Conservation (phyloP, 2,329 filamentous ascomycete genomes). For the Camptophora hylomeconis region DNA sequence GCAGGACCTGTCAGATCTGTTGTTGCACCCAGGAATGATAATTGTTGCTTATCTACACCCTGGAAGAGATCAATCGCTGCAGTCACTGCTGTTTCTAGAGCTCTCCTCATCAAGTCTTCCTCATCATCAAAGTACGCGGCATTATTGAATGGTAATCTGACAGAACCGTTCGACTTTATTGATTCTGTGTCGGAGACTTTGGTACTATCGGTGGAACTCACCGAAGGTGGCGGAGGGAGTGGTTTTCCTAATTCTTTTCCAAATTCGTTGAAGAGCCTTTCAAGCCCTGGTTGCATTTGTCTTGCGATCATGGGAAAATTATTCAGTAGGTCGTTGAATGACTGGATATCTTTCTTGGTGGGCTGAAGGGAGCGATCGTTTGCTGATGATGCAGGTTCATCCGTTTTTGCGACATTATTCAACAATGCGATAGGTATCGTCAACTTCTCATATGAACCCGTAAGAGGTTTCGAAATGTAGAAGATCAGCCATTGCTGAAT, state of each 20-base stretch:
- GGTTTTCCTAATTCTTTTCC: constrained; percentile 73
- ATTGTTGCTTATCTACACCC: constrained; percentile 84
- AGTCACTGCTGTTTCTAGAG: constrained; percentile 82
- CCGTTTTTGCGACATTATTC: constrained; percentile 40
- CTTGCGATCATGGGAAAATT: constrained; percentile 91
- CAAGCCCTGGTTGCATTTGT: constrained; percentile 87
- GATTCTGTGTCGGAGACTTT: constrained; percentile 18
- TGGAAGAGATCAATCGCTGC: constrained; percentile 93
- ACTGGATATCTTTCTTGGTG: constrained; percentile 80
- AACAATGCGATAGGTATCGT: constrained; percentile 49
- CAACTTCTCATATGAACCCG: constrained; percentile 59
- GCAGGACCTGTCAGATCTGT: constrained; percentile 86
- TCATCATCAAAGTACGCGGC: constrained; percentile 73
- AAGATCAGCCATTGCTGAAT: constrained; percentile 92
- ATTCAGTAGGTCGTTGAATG: constrained; percentile 77
- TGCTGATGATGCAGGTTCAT: constrained; percentile 9
- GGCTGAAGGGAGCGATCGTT: constrained; percentile 30
- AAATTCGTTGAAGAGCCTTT: constrained; percentile 83
- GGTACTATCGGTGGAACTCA: constrained; percentile 12
- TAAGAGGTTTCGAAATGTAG: constrained; percentile 80
- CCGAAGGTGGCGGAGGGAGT: constrained; percentile 55
- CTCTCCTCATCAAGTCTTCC: constrained; percentile 77
- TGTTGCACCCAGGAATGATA: constrained; percentile 80
- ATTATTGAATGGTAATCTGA: constrained; percentile 39
- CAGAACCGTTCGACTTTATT: constrained; percentile 25